phyloP scores from a whole-genome alignment of 2,329 filamentous ascomycete species.

The Trichoderma oligosporum region DNA sequence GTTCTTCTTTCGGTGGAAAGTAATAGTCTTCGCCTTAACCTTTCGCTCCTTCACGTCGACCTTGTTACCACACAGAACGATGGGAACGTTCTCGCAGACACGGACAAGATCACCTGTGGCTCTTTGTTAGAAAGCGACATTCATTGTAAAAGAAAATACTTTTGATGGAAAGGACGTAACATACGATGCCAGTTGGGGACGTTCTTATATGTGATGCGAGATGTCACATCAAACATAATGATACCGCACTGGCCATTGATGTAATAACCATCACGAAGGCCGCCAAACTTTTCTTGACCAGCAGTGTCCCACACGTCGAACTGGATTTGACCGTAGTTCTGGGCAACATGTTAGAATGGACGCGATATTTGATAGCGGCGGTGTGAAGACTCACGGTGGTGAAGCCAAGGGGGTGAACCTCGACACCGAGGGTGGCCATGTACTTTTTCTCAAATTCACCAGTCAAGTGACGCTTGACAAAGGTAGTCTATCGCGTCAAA shows the following conservation, averaged over 20 bases:
- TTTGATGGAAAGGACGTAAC: constrained; percentile 36
- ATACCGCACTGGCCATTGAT: constrained; percentile 99
- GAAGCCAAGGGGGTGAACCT: constrained; percentile 98
- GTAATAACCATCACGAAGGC: constrained; percentile 99
- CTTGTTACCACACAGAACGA: constrained; percentile 98
- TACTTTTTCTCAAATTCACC: constrained; percentile 99
- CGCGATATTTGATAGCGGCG: constrained; percentile 20
- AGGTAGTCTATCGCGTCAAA: constrained; percentile 71
- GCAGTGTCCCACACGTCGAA: constrained; percentile 99
- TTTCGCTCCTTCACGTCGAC: constrained; percentile 99
- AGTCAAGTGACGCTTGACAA: constrained; percentile 99
- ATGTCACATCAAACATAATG: constrained; percentile 99
- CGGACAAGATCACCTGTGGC: constrained; percentile 85
- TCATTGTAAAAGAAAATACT: not conserved
- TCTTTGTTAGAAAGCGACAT: constrained; percentile 21
- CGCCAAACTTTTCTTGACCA: constrained; percentile 99
- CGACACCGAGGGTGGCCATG: constrained; percentile 98
- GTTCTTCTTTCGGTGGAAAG: constrained; percentile 99
- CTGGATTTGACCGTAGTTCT: constrained; percentile 93
- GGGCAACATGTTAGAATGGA: constrained; percentile 33
- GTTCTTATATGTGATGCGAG: constrained; percentile 99
- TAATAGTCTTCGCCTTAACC: constrained; percentile 99
- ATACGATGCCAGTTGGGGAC: constrained; percentile 99
- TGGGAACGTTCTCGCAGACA: constrained; percentile 98
- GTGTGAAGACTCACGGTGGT: constrained; percentile 71